A percentile compares a stretch with the other conserved stretches of the same genome.
These are phyloP conservation scores for Aspergillus ruber DNA, from an alignment of 2,329 filamentous ascomycete genomes.

Conservation along the genomic window DNA sequence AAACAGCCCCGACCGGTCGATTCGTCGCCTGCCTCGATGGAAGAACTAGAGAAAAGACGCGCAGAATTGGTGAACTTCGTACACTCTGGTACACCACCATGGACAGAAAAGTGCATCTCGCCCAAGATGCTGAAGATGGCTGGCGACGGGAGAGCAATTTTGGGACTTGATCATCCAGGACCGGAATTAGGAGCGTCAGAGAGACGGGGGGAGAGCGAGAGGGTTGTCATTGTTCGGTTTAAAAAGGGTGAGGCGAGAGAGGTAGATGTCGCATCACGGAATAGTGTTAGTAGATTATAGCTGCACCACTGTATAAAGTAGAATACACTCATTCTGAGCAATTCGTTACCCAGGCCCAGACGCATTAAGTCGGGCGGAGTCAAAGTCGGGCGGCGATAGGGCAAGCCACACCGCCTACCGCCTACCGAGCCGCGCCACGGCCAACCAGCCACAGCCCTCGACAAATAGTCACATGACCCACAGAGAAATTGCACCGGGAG, in stretches of 20 bases:
- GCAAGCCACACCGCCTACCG: background rate
- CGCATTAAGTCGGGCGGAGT: background rate
- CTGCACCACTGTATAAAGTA: background rate
- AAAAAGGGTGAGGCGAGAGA: constrained; percentile 51
- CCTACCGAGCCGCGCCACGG: constrained; percentile 1
- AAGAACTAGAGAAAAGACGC: constrained; percentile 31
- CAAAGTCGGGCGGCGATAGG: background rate
- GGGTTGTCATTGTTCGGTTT: constrained; percentile 53
- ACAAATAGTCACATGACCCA: constrained; percentile 38
- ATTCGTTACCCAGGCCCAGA: background rate
- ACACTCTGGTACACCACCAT: constrained; percentile 39
- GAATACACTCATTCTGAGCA: background rate
- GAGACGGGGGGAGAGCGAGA: constrained; percentile 47
- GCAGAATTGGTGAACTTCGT: constrained; percentile 44
- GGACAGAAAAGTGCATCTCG: constrained; percentile 44
- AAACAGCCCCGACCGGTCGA: constrained; percentile 19
- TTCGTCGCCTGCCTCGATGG: constrained; percentile 22
- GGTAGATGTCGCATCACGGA: constrained; percentile 46
- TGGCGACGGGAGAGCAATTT: constrained; percentile 45
- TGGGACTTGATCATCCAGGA: constrained; percentile 51
- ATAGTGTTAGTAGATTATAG: constrained; percentile 34
- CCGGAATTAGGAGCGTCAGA: constrained; percentile 47
- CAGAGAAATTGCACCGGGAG: constrained; percentile 23
- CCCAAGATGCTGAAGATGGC: constrained; percentile 34
- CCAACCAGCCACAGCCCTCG: constrained; percentile 25